Percentiles rank a stretch among this genome's conserved stretches.
phyloP scores from a whole-genome alignment of 768 basidiomycete species.

The Suillus hirtellus region DNA sequence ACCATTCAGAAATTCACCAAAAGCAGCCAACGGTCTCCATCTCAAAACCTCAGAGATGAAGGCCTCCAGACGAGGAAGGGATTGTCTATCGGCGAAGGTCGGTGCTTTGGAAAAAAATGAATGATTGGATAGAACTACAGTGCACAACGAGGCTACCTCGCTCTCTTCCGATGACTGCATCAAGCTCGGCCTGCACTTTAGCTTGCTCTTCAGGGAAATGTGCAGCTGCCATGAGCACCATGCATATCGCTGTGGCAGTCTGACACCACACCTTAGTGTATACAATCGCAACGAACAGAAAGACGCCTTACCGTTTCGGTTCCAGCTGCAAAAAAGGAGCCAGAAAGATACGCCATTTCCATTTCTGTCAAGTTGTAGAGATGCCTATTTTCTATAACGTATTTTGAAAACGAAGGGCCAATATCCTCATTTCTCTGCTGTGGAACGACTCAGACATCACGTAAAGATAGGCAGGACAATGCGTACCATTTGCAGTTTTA shows the following conservation, averaged over 20 bases:
- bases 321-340: background rate
- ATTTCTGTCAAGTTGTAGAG: background rate
- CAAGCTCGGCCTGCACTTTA: slow-evolving; percentile 51
- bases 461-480: background rate
- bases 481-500: background rate
- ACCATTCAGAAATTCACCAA: background rate
- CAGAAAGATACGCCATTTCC: background rate
- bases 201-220: slow-evolving; percentile 50
- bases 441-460: background rate
- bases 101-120: background rate
- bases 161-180: slow-evolving; percentile 45
- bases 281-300: background rate
- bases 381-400: background rate
- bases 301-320: background rate
- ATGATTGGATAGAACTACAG: slow-evolving; percentile 7
- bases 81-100: background rate
- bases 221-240: slow-evolving; percentile 51
- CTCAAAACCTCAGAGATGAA: background rate
- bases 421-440: background rate
- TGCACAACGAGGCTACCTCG: slow-evolving; percentile 10
- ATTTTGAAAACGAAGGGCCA: background rate
- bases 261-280: slow-evolving; percentile 10
- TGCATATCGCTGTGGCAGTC: slow-evolving; percentile 51
- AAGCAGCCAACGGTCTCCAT: background rate
- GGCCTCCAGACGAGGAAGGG: background rate